Evolutionary conservation across 108 stramenopile species (phyloP), one percentile per base, ranked within the genome.

Genomic region (Craspedostauros australis): DNA sequence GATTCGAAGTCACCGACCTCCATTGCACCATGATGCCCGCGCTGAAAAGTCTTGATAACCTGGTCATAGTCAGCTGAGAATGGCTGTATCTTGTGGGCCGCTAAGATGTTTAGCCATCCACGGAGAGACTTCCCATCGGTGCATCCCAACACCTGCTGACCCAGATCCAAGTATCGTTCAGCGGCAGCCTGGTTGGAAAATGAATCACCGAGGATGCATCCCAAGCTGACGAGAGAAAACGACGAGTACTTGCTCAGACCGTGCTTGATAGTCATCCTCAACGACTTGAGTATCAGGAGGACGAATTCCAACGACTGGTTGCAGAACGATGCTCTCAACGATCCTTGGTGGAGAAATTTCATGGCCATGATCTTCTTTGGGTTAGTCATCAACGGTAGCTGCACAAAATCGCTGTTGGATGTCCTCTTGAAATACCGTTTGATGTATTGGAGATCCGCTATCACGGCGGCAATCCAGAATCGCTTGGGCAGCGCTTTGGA

Each of bases 1-100:
- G 32, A 36, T 24, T 57, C 56, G 22, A 46, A 57, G 27, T 57
- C 56, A 6, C 56, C 56, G 8, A 31, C n/a, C 29, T 57, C 56
- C 56, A 57, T 57, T 5, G 31, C 44, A 9, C 19, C 19, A 32
- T 57, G 30, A 22, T 44, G 46, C 15, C 31, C 56, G 4, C 6
- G 25, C 2, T 57, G 28, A 27, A 33, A 57, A 6, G 33, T 3
- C 14, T 57, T 21, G 14, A 46, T 9, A 3, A 57, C 29, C 16
- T 57, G 44, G 15, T 44, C 29, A 22, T 44, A 28, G 8, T 14
- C 8, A 4, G 28, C 25, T 21, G 19, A 20, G 44, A 42, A 57
- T 4, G 28, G 3, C 8, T 6, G 7, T 2, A 57, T 24, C 42
- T 29, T 46, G 25, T 46, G 27, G 21, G 56, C 25, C n/a, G 32